Percentiles rank a stretch among this genome's conserved stretches.
Conservation (phyloP, 192 early-diverging fungal species). For the Coemansia furcata region DNA sequence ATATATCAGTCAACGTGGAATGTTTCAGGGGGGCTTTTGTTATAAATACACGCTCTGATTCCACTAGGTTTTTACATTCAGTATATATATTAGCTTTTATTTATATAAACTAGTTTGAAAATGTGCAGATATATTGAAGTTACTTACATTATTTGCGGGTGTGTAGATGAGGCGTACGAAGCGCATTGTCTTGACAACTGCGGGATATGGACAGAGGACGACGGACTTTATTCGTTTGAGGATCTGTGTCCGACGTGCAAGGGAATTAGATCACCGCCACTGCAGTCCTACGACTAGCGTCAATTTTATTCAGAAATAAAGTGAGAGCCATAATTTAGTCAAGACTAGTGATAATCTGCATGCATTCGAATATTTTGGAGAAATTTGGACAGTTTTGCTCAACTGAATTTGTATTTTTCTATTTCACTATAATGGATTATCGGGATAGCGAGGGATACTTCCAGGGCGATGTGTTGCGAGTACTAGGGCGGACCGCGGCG, state of each 20-base stretch:
- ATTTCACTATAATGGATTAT: constrained; percentile 46
- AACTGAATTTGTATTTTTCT: neutral
- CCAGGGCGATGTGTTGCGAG: constrained; percentile 37
- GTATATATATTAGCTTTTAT: too few species aligned
- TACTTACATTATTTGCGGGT: too few species aligned
- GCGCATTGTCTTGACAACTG: too few species aligned
- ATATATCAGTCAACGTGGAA: too few species aligned
- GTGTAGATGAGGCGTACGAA: too few species aligned
- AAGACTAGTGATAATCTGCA: neutral
- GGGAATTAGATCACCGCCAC: neutral
- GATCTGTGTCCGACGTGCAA: neutral
- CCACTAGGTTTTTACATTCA: too few species aligned
- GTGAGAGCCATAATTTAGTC: constrained; percentile 7
- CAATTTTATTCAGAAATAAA: neutral
- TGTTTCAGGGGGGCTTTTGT: too few species aligned
- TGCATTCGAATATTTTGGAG: neutral
- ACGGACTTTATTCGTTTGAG: neutral
- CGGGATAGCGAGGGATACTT: constrained; percentile 48
- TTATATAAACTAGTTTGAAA: too few species aligned
- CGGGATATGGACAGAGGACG: neutral
- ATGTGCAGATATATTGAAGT: too few species aligned
- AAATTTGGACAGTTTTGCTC: too few species aligned
- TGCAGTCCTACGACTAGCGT: neutral
- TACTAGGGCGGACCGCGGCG: constrained; percentile 50
- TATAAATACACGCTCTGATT: too few species aligned